Evolutionary conservation across 306 rosid genomes (phyloP), one percentile per base, ranked within the genome.

Genomic region (Sesbania bispinosa): DNA sequence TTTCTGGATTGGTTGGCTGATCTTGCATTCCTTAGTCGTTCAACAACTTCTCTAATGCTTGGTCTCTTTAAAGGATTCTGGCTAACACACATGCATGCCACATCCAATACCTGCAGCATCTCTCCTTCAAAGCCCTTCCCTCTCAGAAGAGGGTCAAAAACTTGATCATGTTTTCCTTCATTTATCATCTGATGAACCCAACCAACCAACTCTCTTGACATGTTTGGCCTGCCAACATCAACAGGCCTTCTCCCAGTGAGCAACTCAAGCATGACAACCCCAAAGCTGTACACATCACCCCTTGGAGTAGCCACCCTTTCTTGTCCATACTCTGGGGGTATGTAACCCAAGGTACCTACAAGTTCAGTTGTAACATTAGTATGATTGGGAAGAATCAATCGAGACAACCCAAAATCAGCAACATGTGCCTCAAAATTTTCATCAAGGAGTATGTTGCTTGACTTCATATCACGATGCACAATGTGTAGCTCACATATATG

Each of bases 311-410:
- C 98, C 66, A 90, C 96, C 98, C 96, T 90, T 55, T 97, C 93
- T 77, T 88, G 97, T 70, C 98, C 97, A 47, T 93, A 93, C 75
- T 93, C 97, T 0, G 98, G 98, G 29, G 98, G 98, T 76, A 93
- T 93, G 80, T 93, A 93, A 59, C 98, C 98, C 26, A 93, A 83
- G 69, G 98, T 93, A 43, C 98, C 98, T 27, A 93, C 98, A 70
- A 93, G 98, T 84, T 93, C 98, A 0, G 98, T 93, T 66, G 98
- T 86, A 59, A 93, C 98, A 87, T 93, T 97, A 65, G 98, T 93
- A 10, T 90, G 86, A 69, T 93, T 90, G 2, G 98, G 98, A 79
- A 87, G 85, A 72, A 93, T 90, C 86, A 88, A 75, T n/a, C 97
- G 79, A 2, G 98, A 85, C 74, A 93, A 76, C 43, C 98, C 98